Base-by-base conservation (phyloP, 1,139 yeast genomes). In the Candida albicans region DNA sequence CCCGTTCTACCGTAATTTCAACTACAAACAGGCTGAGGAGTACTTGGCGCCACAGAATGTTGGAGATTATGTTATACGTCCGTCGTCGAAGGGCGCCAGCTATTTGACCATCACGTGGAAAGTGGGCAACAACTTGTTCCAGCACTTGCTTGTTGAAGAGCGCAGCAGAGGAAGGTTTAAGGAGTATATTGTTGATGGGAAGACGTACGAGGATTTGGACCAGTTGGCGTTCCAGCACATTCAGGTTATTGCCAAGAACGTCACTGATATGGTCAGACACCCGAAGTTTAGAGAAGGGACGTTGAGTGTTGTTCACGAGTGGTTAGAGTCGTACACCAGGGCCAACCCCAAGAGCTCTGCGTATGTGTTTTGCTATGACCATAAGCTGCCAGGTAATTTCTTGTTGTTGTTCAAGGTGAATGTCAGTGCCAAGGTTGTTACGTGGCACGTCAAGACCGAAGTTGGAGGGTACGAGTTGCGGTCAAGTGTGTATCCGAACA, bases 101-200 rank as follows among this genome's bases (percentile, higher is more conserved):
- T 96, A 82, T 63, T 76, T 93, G 55, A 91, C 96, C 2, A 86
- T 91, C 33, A 93, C 99, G 0, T 93, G 99, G 98, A 93, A 93
- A 62, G 91, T 95, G 33, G 93, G 89, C 48, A 93, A 87, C 57
- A 87, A 84, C 59, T 70, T 93, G 52, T 95, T 86, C 68, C 99
- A 95, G 62, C 98, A 93, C 62, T 73, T 95, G 50, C 91, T 90
- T 55, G 87, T 93, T 39, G 76, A 84, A 51, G 99, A 93, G 64
- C 74, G 78, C 42, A 82, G 53, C 9, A 50, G 57, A 39, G 81
- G 77, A 52, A 65, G 84, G 18, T 86, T 87, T 41, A 80, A 80
- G 52, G 77, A 77, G 35, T 75, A 87, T 49, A 68, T 74, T 47
- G 90, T 90, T 35, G 97, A 89, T 41, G 77, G 77, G 33, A 79